Conservation (phyloP, 257 asterid genomes). For the Nicotiana tomentosiformis region DNA sequence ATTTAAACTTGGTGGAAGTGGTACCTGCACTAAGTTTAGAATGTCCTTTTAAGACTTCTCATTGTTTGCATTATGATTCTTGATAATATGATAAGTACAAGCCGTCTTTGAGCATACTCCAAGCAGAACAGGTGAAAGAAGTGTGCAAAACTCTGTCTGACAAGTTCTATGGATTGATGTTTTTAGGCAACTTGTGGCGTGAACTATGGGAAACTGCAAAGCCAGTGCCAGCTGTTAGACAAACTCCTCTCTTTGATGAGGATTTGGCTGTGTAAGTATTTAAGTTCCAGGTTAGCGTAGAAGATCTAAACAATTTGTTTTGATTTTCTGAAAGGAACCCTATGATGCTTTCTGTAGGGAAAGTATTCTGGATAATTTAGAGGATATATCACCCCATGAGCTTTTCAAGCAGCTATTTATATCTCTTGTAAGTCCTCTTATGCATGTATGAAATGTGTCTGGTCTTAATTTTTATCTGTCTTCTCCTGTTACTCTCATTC, state of each 20-base stretch:
- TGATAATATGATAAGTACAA: neutral
- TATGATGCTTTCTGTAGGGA: conserved; percentile 49
- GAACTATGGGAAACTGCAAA: conserved; percentile 98
- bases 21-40: neutral
- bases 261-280: conserved; percentile 93
- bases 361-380: conserved; percentile 67
- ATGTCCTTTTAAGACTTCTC: neutral
- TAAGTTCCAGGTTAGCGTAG: neutral
- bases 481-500: neutral
- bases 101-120: neutral
- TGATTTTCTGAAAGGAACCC: conserved; percentile 6
- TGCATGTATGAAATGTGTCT: neutral
- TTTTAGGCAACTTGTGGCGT: conserved; percentile 92
- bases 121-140: neutral
- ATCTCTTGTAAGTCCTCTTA: conserved; percentile 61
- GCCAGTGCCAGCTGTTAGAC: conserved; percentile 87
- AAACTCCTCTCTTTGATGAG: conserved; percentile 91
- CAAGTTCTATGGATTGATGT: conserved; percentile 13
- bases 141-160: neutral
- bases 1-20: neutral
- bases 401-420: conserved; percentile 84
- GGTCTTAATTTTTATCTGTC: neutral
- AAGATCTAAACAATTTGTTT: neutral
- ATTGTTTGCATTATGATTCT: neutral
- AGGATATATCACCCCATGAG: conserved; percentile 62